Base-by-base conservation (phyloP, 73 alveolate species). In the Tetrahymena malaccensis region DNA sequence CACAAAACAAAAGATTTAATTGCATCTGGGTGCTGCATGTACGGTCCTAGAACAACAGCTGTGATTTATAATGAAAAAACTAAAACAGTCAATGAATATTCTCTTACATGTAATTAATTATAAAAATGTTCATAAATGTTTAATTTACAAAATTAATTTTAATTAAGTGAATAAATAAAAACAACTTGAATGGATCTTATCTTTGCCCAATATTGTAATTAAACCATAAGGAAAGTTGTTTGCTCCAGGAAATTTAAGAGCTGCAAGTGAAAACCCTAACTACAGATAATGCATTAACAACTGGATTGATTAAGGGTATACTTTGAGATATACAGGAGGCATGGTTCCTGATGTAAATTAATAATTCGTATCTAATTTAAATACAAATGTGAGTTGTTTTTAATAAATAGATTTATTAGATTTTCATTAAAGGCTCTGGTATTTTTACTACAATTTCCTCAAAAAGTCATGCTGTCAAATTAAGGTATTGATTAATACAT, bases 251-350 rank as follows among this genome's bases (percentile, higher is more conserved):
- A 98, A 98, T 95, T 94, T 97, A 83, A 94, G 98, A 55, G 96
- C 99, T 7, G 96, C 97, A 15, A 94, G 94, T 84, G 98, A 98
- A 89, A 96, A 84, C 34, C 96, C 96, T 25, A 97, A 96, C 31
- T 97, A 97, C 95, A 93, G 94, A 93, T 95, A 96, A 55, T 93
- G 97, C 93, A 93, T 97, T 94, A 94, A 94, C 37, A 94, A 96
- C 94, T 98, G 97, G 97, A 94, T 97, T 96, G 95, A 95, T 95
- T 94, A 98, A 96, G 98, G 98, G 94, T 97, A 94, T 96, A 97
- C 98, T 94, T 94, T 98, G 25, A 96, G 99, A 95, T 98, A 98
- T 95, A 95, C 99, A 16, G 99, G 99, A n/a, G 99, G 99, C 35
- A 85, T 98, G 98, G 99, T 97, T 21, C 99, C 99, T 11, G 99